Evolutionary conservation across 306 rosid species (phyloP), one percentile per base, ranked within the genome.

Genomic region (Mucuna pruriens): DNA sequence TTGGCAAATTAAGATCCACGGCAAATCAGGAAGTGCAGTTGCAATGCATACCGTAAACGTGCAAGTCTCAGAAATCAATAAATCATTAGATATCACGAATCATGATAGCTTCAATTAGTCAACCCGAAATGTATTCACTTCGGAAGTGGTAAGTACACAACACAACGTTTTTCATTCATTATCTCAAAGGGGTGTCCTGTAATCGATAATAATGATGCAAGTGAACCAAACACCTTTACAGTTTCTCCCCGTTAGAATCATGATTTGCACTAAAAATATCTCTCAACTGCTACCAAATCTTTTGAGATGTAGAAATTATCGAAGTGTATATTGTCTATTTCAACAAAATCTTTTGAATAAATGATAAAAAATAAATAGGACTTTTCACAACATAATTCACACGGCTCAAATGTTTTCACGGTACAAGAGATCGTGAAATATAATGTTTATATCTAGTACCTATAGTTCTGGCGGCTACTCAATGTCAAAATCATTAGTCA

Each of bases 21-120:
- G 6, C 7, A 8, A 44, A 23, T 45, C 13, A 15, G 13, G 57
- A 44, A 23, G 57, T 45, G 74, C 39, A 44, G 7, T 12, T 12
- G 38, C 11, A 69, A 13, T 29, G 49, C 16, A 64, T 46, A 8
- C 7, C 1, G 6, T 23, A 23, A 15, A 68, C 23, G 17, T 68
- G 74, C 34, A 42, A 3, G 6, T 48, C 16, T 48, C 17, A 33
- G 0, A 77, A 45, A 46, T 46, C 45, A 42, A n/a, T 0, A 12
- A 76, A 26, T 62, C 63, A 62, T 26, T 77, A 17, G 42, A 61
- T 63, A 33, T 36, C 60, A 60, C 2, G 29, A 71, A n/a, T 9
- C 81, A 60, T 44, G 16, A 6, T 62, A 31, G 34, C 73, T 62
- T 19, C 38, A 62, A 11, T 44, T 76, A 76, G 61, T 76, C 73